Evolutionary conservation across 306 rosid species (phyloP), one percentile per base, ranked within the genome.

Genomic region (Quercus alba): DNA sequence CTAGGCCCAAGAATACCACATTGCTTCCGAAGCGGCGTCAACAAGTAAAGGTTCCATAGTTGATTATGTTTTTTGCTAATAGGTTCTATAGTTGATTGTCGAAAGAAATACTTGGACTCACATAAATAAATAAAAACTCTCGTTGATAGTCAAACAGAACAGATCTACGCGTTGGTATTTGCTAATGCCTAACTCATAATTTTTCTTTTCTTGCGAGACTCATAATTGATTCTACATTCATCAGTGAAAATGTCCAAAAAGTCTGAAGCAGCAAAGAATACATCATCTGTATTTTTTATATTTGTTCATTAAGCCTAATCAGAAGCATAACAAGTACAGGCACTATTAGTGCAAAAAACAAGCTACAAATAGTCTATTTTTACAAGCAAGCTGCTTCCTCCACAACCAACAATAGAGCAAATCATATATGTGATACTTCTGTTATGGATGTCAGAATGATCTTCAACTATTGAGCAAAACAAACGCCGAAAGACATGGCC

Each of bases 391-490:
- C 75, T 57, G 73, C 81, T 64, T 79, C 54, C 81, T 46, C 62
- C 80, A 78, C 54, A 26, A 75, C 78, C 79, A 78, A 83, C 73
- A 78, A 83, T 78, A 84, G 67, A 74, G 77, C 78, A 84, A 84
- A 75, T 56, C 17, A 55, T 73, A 78, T 6, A 56, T 77, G 56
- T 78, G 69, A 75, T 58, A 73, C 84, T 72, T 76, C 67, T 10
- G 64, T 67, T 69, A 75, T 57, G 72, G 31, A 64, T 44, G 31
- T 23, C 21, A 14, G 20, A 41, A 35, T 7, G 30, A 78, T 75
- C 33, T 70, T 73, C 62, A 67, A 44, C 82, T 58, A 56, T 51
- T 67, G 74, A 20, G 41, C 75, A 77, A 78, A 81, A 71, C 41
- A 71, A 81, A 75, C 51, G 66, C 25, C 72, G 71, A 35, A 66